Base-by-base conservation (phyloP, 495 filamentous ascomycete genomes). In the Trichoderma parareesei region DNA sequence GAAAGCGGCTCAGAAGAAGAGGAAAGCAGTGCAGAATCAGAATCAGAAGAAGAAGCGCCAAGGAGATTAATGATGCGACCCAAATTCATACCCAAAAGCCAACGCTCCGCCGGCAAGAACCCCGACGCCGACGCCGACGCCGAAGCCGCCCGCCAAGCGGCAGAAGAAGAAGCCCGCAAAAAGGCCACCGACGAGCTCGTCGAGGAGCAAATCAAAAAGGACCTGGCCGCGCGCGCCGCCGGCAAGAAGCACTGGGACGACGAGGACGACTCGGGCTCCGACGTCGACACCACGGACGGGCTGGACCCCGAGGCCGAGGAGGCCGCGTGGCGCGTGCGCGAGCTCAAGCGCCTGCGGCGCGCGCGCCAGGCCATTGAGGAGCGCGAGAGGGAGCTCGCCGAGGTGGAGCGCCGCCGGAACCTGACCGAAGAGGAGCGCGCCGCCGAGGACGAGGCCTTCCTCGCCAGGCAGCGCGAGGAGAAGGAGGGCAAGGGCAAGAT, bases 271-370 rank as follows among this genome's bases (percentile, higher is more conserved):
- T 84, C 83, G 13, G 87, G 83, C 33, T 89, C 92, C 64, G 88
- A 88, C 55, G 87, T 97, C 33, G 90, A 97, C 70, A 92, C 95
- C 68, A 87, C 83, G 8, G 94, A 99, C 72, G 90, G 84, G 37
- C 65, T 95, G 5, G 93, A 98, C 72, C 89, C 90, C 0, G 93
- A 92, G 68, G 91, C 90, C 2, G 94, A 99, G 71, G 86, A 87
- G 44, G 91, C 92, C 11, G 90, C 91, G 0, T 99, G 94, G 94
- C 96, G 96, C 71, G 80, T 98, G 55, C 86, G 94, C 48, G 94
- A 99, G 75, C 76, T 99, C 38, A 87, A 88, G 75, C 87, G 94
- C 3, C 82, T 98, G 65, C 90, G 92, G 73, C 84, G 94, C 38
- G 90, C 92, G 68, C 84, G 95, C 38, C 88, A 90, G 69, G 85